Percentiles rank a stretch among this genome's conserved stretches.
phyloP scores from a whole-genome alignment of 345 rosid species.

The Aquilaria yunnanensis region DNA sequence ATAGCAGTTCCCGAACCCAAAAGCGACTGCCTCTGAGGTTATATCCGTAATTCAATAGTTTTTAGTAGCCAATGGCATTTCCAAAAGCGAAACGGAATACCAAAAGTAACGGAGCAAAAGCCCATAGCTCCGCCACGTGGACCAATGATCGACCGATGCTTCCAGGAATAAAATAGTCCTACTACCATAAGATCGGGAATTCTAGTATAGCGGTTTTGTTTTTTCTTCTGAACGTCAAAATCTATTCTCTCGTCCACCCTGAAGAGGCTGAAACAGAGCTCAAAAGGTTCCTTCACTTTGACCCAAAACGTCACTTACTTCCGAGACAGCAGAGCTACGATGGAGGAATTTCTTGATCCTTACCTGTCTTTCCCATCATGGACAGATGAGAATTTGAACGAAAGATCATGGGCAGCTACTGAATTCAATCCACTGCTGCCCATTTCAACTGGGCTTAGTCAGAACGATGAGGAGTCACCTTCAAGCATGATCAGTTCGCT shows the following conservation, averaged over 20 bases:
- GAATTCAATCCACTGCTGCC: conserved; percentile 19
- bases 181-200: no score
- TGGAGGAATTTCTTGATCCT: conserved; percentile 38
- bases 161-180: no score
- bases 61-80: conserved; percentile 8
- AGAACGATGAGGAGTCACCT: conserved; percentile 17
- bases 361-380: conserved; percentile 24
- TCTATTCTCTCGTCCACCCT: conserved; percentile 5
- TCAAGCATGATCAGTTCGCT: conserved; percentile 15
- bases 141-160: neutral
- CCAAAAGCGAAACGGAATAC: conserved; percentile 8
- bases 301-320: neutral
- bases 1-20: neutral
- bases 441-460: conserved; percentile 14
- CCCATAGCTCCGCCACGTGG: conserved; percentile 6
- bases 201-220: conserved; percentile 20
- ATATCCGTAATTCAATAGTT: neutral
- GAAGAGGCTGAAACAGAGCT: neutral
- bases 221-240: conserved; percentile 15
- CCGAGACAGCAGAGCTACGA: neutral
- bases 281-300: neutral
- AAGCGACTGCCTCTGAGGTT: neutral
- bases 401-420: conserved; percentile 21
- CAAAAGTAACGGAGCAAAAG: conserved; percentile 11
- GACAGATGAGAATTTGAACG: conserved; percentile 23